Percentiles rank a stretch among this genome's conserved stretches.
Evolutionary conservation across 371 early-diverging fungal genomes (phyloP).

Genomic region (Homolaphlyctis polyrhiza): DNA sequence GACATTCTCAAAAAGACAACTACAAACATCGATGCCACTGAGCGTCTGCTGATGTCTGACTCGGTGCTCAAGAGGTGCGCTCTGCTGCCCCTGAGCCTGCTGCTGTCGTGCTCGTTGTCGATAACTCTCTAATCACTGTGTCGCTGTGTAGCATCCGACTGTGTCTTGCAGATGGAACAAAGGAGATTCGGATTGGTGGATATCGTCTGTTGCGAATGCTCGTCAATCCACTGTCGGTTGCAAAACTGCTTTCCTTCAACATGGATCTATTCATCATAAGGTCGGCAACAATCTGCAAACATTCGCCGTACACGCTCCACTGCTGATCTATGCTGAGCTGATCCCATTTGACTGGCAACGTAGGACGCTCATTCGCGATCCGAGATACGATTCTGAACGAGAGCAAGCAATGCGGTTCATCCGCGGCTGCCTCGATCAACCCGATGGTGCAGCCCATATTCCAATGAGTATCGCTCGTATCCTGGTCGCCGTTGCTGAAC

Average conservation of each 20-base stretch:
- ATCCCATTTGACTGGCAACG: neutral
- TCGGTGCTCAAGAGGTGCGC: neutral
- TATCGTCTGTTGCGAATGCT: conserved; percentile 54
- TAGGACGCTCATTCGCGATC: conserved; percentile 60
- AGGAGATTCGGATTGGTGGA: conserved; percentile 44
- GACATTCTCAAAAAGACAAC: neutral
- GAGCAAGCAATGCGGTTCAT: conserved; percentile 72
- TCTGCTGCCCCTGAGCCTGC: neutral
- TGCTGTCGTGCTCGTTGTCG: neutral
- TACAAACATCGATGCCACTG: neutral
- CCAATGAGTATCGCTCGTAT: conserved; percentile 66
- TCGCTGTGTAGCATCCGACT: conserved; percentile 19
- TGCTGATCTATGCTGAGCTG: neutral
- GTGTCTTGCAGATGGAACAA: conserved; percentile 46
- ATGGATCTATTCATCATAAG: conserved; percentile 63
- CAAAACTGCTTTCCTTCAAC: conserved; percentile 40
- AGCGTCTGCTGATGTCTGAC: neutral
- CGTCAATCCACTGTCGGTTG: conserved; percentile 31
- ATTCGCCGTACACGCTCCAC: neutral
- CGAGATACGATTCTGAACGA: conserved; percentile 63
- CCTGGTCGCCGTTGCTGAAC: conserved; percentile 74
- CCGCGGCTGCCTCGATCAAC: conserved; percentile 58
- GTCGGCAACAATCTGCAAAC: conserved; percentile 21
- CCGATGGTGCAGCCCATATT: conserved; percentile 49
- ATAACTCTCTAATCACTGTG: neutral